A percentile compares a stretch with the other conserved stretches of the same genome.
These are phyloP conservation scores for Rubus parviflorus DNA, from an alignment of 306 rosid species.

Conservation along the genomic window DNA sequence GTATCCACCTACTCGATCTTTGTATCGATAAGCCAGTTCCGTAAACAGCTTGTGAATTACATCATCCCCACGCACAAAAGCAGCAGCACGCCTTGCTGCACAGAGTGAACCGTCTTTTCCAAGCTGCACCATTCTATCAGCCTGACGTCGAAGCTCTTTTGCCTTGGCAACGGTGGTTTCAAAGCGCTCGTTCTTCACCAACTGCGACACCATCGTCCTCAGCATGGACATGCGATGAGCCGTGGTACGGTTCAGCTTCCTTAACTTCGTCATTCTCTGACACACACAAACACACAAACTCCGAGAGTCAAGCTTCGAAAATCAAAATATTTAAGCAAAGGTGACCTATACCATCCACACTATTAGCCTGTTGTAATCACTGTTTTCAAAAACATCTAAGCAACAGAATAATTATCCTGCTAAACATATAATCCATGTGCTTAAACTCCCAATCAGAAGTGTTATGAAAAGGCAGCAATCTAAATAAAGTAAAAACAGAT, in stretches of 20 bases:
- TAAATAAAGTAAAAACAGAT: background rate
- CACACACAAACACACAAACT: background rate
- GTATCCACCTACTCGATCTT: constrained; percentile 91
- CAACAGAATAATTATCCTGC: background rate
- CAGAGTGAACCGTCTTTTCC: constrained; percentile 87
- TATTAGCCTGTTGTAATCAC: background rate
- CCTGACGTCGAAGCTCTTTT: constrained; percentile 83
- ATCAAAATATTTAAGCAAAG: background rate
- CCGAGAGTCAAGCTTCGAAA: background rate
- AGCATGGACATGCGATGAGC: constrained; percentile 89
- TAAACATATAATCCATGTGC: background rate
- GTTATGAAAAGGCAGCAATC: background rate
- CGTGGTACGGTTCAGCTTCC: constrained; percentile 73
- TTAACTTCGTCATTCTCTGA: constrained; percentile 70
- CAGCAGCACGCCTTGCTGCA: constrained; percentile 83
- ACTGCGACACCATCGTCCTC: constrained; percentile 94
- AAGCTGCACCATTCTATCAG: constrained; percentile 88
- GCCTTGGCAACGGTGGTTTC: constrained; percentile 99
- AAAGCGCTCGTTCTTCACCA: constrained; percentile 94
- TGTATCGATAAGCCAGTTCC: constrained; percentile 89
- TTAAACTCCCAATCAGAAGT: background rate
- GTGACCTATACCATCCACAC: background rate
- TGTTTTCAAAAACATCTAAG: background rate
- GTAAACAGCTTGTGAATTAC: constrained; percentile 90
- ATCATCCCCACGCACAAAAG: constrained; percentile 90